phyloP scores from a whole-genome alignment of 2,329 filamentous ascomycete genomes.

The Hypoxylon sp. region DNA sequence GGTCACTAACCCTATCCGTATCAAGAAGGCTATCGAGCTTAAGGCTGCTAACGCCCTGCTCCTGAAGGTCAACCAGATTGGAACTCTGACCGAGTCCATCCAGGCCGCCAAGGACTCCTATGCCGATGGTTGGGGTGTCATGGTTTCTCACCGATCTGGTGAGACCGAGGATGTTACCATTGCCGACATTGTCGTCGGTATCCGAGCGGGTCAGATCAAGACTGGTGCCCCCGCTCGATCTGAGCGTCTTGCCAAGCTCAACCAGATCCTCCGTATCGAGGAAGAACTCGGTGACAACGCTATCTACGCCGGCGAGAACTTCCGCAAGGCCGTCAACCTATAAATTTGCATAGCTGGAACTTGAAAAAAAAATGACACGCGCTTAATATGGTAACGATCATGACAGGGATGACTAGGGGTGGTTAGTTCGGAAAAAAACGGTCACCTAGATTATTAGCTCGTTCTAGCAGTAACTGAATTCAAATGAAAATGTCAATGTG shows the following conservation, averaged over 20 bases:
- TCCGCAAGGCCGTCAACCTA: slow-evolving; percentile 91
- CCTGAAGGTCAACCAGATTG: slow-evolving; percentile 99
- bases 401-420: slow-evolving; percentile 47
- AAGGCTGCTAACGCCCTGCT: slow-evolving; percentile 99
- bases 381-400: slow-evolving; percentile 48
- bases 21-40: slow-evolving; percentile 99
- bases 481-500: slow-evolving; percentile 38
- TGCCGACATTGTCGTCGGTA: slow-evolving; percentile 96
- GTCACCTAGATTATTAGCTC: slow-evolving; percentile 49
- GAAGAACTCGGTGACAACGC: slow-evolving; percentile 96
- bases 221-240: slow-evolving; percentile 95
- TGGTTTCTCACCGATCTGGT: slow-evolving; percentile 99
- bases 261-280: slow-evolving; percentile 99
- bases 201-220: slow-evolving; percentile 98
- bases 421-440: slow-evolving; percentile 50
- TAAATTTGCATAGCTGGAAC: slow-evolving; percentile 63
- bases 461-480: slow-evolving; percentile 33
- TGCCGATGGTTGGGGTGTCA: slow-evolving; percentile 96
- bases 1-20: slow-evolving; percentile 98
- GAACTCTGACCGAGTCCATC: slow-evolving; percentile 98
- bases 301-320: slow-evolving; percentile 91
- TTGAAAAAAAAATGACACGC: slow-evolving; percentile 34
- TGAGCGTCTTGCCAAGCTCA: slow-evolving; percentile 99
- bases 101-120: slow-evolving; percentile 99
- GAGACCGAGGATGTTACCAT: slow-evolving; percentile 99